Conservation (phyloP, 83 land plant genomes). For the Picea mariana region DNA sequence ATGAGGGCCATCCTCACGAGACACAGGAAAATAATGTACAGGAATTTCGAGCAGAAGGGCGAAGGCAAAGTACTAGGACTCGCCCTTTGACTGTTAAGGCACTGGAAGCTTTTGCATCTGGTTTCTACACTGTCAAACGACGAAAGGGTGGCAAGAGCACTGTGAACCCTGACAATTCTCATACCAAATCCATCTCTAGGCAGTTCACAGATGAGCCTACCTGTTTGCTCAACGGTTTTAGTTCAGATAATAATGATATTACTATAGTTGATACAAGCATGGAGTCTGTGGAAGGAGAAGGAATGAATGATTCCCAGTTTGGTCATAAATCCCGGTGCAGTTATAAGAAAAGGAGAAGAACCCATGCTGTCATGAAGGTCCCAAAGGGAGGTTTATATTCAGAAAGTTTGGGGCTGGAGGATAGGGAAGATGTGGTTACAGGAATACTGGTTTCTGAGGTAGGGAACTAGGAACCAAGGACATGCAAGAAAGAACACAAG, state of each 20-base stretch:
- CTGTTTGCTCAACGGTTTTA: conserved; percentile 6
- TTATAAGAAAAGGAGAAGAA: conserved; percentile 11
- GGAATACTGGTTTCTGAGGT: conserved; percentile 16
- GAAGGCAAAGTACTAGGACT: conserved; percentile 66
- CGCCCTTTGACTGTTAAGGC: conserved; percentile 57
- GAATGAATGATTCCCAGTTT: background rate
- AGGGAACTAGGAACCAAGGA: background rate
- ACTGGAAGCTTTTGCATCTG: conserved; percentile 57
- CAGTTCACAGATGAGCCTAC: background rate
- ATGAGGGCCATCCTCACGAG: conserved; percentile 6
- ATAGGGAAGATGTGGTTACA: conserved; percentile 8
- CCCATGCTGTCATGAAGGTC: conserved; percentile 17
- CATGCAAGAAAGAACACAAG: background rate
- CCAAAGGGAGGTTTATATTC: conserved; percentile 11
- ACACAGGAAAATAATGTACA: conserved; percentile 13
- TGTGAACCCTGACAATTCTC: conserved; percentile 7
- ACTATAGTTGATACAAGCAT: conserved; percentile 18
- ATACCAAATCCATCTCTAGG: conserved; percentile 1
- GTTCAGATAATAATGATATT: conserved; percentile 14
- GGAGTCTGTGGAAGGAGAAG: conserved; percentile 16
- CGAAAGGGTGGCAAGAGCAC: conserved; percentile 20
- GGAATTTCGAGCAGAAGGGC: conserved; percentile 10
- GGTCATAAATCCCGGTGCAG: background rate
- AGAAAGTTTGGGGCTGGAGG: conserved; percentile 11
- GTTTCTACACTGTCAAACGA: conserved; percentile 27